Evolutionary conservation across 805 yeast genomes (phyloP), one percentile per base, ranked within the genome.

Genomic region (Pichia gijzeniarum): DNA sequence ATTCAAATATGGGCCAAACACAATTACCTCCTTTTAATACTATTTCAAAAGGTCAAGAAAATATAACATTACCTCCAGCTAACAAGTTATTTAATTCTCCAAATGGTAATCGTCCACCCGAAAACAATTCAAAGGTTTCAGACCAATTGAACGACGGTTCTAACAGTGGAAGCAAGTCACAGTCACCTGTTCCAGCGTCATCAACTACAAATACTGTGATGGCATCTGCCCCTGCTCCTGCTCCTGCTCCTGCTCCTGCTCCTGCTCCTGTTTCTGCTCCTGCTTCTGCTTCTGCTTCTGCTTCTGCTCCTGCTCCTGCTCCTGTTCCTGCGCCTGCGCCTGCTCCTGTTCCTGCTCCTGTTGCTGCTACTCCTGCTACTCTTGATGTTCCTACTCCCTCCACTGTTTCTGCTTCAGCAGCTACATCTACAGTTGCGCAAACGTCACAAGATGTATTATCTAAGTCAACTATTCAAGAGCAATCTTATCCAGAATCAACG

Each of bases 1-100:
- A 33, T 19, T 18, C 38, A 18, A 41, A 35, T 41, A 17, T 41
- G 8, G 31, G 20, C 13, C 43, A 44, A 27, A 31, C 49, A 19
- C 49, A 38, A 44, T 41, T 57, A 50, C 44, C 52, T 35, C 47
- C 52, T 37, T 32, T 52, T 45, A 41, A 48, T 30, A 41, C 53
- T 35, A 42, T 55, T 50, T 38, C 61, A 22, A 37, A 58, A 17
- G 37, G 21, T 17, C 8, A 34, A 10, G 19, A n/a, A 9, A 46
- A 28, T 30, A 41, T 46, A n/a, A 27, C 30, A n/a, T 34, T 46
- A 38, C 48, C 48, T 5, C 18, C 44, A 4, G 44, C 48, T 4
- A 38, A 40, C 27, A 37, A 37, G 27, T 22, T 45, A 17, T 21
- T 45, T 6, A 45, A 45, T n/a, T 43, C 46, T 14, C 17, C 33